Conservation (phyloP, 352 stramenopile species). For the Globisporangium cylindrosporum region DNA sequence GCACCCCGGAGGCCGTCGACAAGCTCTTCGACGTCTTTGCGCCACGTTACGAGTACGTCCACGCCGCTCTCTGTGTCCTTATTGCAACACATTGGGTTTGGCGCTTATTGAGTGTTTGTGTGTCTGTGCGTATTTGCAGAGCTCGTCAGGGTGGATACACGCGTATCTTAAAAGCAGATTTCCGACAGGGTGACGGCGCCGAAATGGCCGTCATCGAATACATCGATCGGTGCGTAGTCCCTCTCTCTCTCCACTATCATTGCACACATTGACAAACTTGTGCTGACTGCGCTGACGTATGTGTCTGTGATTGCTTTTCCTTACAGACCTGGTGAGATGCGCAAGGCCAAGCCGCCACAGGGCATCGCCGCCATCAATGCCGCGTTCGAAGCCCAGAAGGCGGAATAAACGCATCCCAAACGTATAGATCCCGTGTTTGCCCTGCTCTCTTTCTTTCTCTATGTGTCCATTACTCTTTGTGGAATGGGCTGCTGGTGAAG, state of each 20-base stretch:
- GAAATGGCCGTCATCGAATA: constrained; percentile 99
- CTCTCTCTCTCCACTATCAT: not conserved
- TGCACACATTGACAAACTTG: not conserved
- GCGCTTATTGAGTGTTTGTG: not conserved
- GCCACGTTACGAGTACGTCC: constrained; percentile 90
- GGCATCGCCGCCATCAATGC: constrained; percentile 50
- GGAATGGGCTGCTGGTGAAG: not conserved
- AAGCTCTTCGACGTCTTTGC: constrained; percentile 97
- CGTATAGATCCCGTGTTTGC: not conserved
- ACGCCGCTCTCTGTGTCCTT: not conserved
- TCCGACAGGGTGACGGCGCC: constrained; percentile 92
- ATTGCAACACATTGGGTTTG: not conserved
- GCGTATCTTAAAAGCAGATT: constrained; percentile 93
- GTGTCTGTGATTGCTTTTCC: constrained; percentile 3
- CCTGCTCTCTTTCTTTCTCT: not conserved
- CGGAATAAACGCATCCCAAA: not conserved
- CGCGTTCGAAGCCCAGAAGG: constrained; percentile 40
- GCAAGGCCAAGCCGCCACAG: constrained; percentile 66
- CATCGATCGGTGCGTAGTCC: constrained; percentile 84
- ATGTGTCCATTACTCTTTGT: not conserved
- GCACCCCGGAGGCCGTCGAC: constrained; percentile 88
- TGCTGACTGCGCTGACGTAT: not conserved
- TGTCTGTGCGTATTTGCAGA: constrained; percentile 9
- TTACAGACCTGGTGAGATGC: constrained; percentile 76
- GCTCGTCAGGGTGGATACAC: constrained; percentile 93